Base-by-base conservation (phyloP, 1,284 basidiomycete species). In the Trichosporon sp. region DNA sequence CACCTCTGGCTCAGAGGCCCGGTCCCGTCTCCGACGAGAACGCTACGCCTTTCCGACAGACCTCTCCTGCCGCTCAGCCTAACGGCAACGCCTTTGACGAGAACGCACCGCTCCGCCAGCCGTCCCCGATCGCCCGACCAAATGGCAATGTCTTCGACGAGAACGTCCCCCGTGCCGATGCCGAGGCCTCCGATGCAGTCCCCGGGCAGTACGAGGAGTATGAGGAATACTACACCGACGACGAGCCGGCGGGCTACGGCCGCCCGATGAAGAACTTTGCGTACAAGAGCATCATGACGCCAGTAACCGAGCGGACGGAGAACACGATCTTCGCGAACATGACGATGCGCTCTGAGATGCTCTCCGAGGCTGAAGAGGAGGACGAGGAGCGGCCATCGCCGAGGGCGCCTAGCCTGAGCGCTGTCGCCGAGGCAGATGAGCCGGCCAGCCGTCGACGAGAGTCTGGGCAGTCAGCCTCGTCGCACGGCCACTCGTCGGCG, bases 301-400 rank as follows among this genome's bases (percentile, higher is more conserved):
- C 94, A 1, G 95, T 97, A 74, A 91, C 91, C 4, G 95, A 97
- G 79, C 84, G 93, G 40, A 96, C 94, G 72, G 95, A 97, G 76
- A 93, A 85, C 74, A 91, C 89, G 3, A 83, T 82, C 44, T 87
- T 85, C 69, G 87, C 59, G 54, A 59, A 49, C 31, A 56, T 31
- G 44, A 63, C 60, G 16, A 54, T 54, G 49, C 49, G 49, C 27
- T 54, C 49, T 2, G 49, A 54, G 49, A 10, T 34, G 57, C 57
- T 58, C 14, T 19, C 25, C 14, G 49, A 54, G 49, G 49, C 49
- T 5, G 37, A 44, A 9, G 73, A 73, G 9, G 76, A 71, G 21
- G 72, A 74, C 25, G 69, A 72, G 19, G 69, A 68, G 23, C 64
- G 60, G 58, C 37, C 59, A n/a, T n/a, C n/a, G 14, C 34, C 37